Evolutionary conservation across 208 protist genomes (phyloP).

Genomic region (Endotrypanum monterogeii): DNA sequence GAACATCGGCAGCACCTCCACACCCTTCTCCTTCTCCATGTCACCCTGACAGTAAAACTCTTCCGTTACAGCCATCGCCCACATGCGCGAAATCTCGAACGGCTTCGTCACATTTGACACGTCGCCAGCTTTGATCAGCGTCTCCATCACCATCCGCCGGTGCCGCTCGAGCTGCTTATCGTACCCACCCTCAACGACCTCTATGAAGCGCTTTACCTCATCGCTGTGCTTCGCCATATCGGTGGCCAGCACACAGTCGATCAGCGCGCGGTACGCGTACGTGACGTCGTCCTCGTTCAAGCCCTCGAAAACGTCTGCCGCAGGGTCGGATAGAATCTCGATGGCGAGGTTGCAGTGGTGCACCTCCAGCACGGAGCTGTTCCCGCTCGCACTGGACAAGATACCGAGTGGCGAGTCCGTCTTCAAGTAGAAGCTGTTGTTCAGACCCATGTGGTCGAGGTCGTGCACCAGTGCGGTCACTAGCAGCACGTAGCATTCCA

Average conservation of each 20-base stretch:
- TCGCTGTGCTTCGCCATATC: constrained; percentile 85
- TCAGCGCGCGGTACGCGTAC: constrained; percentile 65
- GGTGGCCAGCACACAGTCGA: constrained; percentile 86
- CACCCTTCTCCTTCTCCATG: constrained; percentile 86
- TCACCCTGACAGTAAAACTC: too few species aligned
- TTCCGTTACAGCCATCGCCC: too few species aligned
- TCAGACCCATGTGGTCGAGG: constrained; percentile 90
- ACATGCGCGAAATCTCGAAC: too few species aligned
- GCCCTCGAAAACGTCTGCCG: constrained; percentile 74
- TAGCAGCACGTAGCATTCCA: constrained; percentile 84
- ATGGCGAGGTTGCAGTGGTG: constrained; percentile 90
- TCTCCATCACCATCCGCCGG: constrained; percentile 14
- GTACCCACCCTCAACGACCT: constrained; percentile 26
- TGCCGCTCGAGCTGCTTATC: constrained; percentile 25
- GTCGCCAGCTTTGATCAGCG: too few species aligned
- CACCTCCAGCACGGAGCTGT: constrained; percentile 84
- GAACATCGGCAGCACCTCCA: constrained; percentile 86
- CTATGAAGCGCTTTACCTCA: constrained; percentile 41
- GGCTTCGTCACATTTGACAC: too few species aligned
- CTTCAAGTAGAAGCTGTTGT: constrained; percentile 92
- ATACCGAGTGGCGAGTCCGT: constrained; percentile 86
- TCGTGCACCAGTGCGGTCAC: constrained; percentile 82
- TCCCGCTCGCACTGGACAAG: constrained; percentile 79
- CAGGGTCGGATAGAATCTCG: constrained; percentile 79
- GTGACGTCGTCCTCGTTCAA: constrained; percentile 43